Conservation (phyloP, 2,329 filamentous ascomycete species). For the Monilinia fructicola region DNA sequence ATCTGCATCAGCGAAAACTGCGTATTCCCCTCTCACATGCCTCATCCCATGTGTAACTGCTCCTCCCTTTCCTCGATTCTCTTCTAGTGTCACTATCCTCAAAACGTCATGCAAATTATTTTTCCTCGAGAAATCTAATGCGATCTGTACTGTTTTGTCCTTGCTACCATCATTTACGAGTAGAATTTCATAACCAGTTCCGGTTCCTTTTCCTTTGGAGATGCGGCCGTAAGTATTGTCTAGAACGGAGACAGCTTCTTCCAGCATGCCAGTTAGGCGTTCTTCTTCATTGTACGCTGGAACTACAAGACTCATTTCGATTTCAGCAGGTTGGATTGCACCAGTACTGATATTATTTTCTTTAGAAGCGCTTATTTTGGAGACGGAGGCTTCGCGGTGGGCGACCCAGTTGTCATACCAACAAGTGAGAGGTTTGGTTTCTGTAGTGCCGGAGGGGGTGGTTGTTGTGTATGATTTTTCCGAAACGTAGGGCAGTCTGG, state of each 20-base stretch:
- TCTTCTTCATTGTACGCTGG: conserved; percentile 94
- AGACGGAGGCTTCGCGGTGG: conserved; percentile 54
- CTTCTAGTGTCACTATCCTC: conserved; percentile 72
- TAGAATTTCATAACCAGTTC: conserved; percentile 76
- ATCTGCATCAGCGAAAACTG: conserved; percentile 93
- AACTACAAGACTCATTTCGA: conserved; percentile 90
- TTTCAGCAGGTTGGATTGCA: conserved; percentile 68
- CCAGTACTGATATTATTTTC: conserved; percentile 43
- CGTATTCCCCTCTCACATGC: conserved; percentile 84
- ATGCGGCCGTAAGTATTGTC: conserved; percentile 69
- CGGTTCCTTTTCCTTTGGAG: conserved; percentile 39
- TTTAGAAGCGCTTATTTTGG: background rate
- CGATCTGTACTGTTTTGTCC: conserved; percentile 77
- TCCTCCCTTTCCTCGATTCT: conserved; percentile 92
- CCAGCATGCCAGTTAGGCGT: conserved; percentile 77
- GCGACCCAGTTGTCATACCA: conserved; percentile 79
- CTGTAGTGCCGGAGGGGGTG: conserved; percentile 59
- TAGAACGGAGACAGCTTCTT: conserved; percentile 86
- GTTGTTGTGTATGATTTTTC: conserved; percentile 87
- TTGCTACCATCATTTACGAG: conserved; percentile 87
- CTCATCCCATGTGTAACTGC: conserved; percentile 93
- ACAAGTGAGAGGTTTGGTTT: conserved; percentile 66
- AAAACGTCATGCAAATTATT: conserved; percentile 76
- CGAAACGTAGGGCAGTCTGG: conserved; percentile 68
- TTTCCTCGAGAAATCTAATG: conserved; percentile 74